Evolutionary conservation across 495 filamentous ascomycete species (phyloP), one percentile per base, ranked within the genome.

Genomic region (Neurospora sp.): DNA sequence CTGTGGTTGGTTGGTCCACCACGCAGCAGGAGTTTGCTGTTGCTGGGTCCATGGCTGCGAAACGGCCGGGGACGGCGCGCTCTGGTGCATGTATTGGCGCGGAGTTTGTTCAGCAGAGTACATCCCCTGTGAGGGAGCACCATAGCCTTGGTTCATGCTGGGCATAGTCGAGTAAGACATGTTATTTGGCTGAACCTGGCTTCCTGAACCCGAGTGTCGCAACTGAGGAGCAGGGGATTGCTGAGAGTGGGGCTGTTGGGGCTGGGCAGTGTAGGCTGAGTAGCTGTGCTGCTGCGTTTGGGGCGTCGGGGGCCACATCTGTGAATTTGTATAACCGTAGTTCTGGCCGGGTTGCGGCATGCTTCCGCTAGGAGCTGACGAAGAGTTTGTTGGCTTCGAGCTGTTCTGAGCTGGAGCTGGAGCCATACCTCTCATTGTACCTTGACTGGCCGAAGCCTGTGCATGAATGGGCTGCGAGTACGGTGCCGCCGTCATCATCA

Each of bases 141-240:
- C 78, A 74, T 86, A 86, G 66, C 84, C 84, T 79, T 89, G 87
- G 23, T 84, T 78, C 80, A 91, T 84, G 44, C 85, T 84, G 66
- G 87, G 88, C 86, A 92, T 90, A 5, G 85, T 84, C 31, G 87
- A 82, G 73, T 90, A 90, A 72, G 86, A 86, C 79, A 90, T 83
- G 76, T 76, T 83, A 71, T 87, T 62, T 38, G 70, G 84, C 76
- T 90, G 87, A 78, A 91, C 87, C 79, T 91, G 90, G 48, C 88
- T 84, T 69, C 81, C 88, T 74, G 75, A 86, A 81, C 79, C 85
- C 75, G 83, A 88, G 82, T 91, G 91, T 38, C 88, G 90, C 18
- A 90, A 83, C 73, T 90, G 90, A 37, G 89, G 86, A 39, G 88
- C 85, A 8, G 85, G 87, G 42, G 89, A 88, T 40, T 90, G 85